phyloP scores from a whole-genome alignment of 305 asterid species.

The Euphrasia arctica region DNA sequence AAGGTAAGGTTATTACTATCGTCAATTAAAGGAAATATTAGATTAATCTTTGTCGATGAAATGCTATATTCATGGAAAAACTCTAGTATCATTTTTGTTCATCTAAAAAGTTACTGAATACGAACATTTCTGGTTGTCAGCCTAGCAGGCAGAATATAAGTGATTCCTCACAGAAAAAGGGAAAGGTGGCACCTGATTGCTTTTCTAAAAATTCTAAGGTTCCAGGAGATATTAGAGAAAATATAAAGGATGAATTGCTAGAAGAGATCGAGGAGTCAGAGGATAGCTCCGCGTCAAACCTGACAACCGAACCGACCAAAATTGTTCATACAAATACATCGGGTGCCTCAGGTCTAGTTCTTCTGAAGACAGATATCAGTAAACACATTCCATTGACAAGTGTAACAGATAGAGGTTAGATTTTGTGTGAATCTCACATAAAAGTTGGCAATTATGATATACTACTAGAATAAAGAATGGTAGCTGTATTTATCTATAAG shows the following conservation, averaged over 20 bases:
- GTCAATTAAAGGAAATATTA: neutral
- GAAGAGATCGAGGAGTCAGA: conserved; percentile 35
- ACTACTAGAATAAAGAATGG: neutral
- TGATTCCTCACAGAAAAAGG: conserved; percentile 37
- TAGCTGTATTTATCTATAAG: neutral
- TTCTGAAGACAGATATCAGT: conserved; percentile 30
- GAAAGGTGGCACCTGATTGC: conserved; percentile 43
- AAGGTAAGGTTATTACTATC: conserved; percentile 41
- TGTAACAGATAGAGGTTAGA: conserved; percentile 44
- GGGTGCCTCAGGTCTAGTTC: conserved; percentile 36
- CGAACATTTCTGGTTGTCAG: conserved; percentile 31
- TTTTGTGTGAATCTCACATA: conserved; percentile 24
- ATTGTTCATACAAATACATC: conserved; percentile 18
- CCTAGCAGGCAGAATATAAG: conserved; percentile 43
- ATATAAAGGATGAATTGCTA: conserved; percentile 28
- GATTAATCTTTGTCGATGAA: neutral
- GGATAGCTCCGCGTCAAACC: conserved; percentile 31
- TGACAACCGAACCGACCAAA: conserved; percentile 34
- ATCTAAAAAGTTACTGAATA: conserved; percentile 19
- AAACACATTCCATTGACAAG: conserved; percentile 28
- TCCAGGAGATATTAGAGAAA: conserved; percentile 36
- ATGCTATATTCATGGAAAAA: neutral
- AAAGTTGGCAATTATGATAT: neutral
- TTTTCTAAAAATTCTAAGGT: conserved; percentile 33
- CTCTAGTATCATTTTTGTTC: conserved; percentile 7